Evolutionary conservation across 2,329 filamentous ascomycete genomes (phyloP), one percentile per base, ranked within the genome.

Genomic region (Trichoderma koningiopsis): DNA sequence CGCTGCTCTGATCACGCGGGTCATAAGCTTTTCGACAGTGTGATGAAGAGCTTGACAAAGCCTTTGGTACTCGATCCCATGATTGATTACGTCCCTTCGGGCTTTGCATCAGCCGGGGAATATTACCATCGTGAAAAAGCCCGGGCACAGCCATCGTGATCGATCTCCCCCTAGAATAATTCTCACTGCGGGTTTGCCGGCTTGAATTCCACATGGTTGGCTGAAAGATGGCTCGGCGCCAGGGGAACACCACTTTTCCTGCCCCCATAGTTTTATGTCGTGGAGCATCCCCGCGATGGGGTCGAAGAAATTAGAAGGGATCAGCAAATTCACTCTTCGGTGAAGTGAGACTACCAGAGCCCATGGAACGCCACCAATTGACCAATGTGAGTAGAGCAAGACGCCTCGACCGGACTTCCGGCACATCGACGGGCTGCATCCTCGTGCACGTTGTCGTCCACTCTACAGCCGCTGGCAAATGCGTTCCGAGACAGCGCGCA

Each of bases 351-450:
- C 61, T 37, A 37, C 40, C 19, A 47, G 65, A 37, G 56, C 56
- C 49, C 49, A 58, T 53, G 4, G 47, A 14, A 53, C 61, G 61
- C 56, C 68, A 66, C 61, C 31, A 55, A 66, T 58, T 37, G 29
- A 31, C 63, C 63, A 58, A 52, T 57, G 52, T 59, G 55, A 35
- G 43, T 55, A 59, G 40, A 58, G 58, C 64, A 52, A 57, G 55
- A 62, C 58, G 66, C 58, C 49, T 68, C 52, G 58, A 68, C 66
- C 66, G 66, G 66, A 62, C 58, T 11, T 68, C 66, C 66, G 66
- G 58, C 66, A 68, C 58, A 27, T 29, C 49, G 35, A 19, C 22
- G 58, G 49, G 35, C 33, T 56, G 57, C 37, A 56, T 53, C 19
- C 27, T 47, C 53, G 52, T 49, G 53, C 52, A 67, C 24, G 29